Conservation (phyloP, 805 yeast species). For the Candida qinlingensis region DNA sequence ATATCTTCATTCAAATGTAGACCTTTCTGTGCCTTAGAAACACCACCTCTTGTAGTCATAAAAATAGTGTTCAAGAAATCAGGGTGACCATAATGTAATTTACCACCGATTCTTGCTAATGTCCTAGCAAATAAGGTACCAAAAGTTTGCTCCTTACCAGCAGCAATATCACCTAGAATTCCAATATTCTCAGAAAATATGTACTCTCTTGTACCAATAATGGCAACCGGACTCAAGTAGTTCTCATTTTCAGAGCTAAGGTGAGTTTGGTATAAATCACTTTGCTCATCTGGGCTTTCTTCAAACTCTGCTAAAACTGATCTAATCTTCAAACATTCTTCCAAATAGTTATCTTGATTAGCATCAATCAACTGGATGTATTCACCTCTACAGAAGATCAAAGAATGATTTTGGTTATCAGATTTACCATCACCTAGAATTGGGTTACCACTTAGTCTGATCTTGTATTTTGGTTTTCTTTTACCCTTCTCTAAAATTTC, state of each 20-base stretch:
- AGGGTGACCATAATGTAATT: conserved; percentile 83
- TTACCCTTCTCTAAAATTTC: conserved; percentile 52
- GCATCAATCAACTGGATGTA: conserved; percentile 79
- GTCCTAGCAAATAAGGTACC: conserved; percentile 83
- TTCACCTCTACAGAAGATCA: conserved; percentile 75
- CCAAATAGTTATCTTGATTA: conserved; percentile 77
- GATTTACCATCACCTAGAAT: conserved; percentile 82
- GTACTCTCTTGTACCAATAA: conserved; percentile 79
- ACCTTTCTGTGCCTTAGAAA: conserved; percentile 80
- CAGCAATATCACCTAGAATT: conserved; percentile 79
- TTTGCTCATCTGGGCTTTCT: conserved; percentile 31
- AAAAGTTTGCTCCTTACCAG: conserved; percentile 84
- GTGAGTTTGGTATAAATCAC: conserved; percentile 42
- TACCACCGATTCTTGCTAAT: conserved; percentile 76
- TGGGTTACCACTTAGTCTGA: conserved; percentile 73
- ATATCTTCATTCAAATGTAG: conserved; percentile 81
- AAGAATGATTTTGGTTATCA: conserved; percentile 75
- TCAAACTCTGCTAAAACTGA: conserved; percentile 74
- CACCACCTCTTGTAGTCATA: conserved; percentile 85
- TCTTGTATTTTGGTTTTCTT: conserved; percentile 56
- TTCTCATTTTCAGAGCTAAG: conserved; percentile 21
- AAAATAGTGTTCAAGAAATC: conserved; percentile 71
- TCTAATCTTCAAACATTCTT: conserved; percentile 73
- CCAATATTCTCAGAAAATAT: conserved; percentile 81
- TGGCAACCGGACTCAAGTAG: conserved; percentile 55